Conservation (phyloP, 164 flowering plant genomes). For the Amborella trichopoda region DNA sequence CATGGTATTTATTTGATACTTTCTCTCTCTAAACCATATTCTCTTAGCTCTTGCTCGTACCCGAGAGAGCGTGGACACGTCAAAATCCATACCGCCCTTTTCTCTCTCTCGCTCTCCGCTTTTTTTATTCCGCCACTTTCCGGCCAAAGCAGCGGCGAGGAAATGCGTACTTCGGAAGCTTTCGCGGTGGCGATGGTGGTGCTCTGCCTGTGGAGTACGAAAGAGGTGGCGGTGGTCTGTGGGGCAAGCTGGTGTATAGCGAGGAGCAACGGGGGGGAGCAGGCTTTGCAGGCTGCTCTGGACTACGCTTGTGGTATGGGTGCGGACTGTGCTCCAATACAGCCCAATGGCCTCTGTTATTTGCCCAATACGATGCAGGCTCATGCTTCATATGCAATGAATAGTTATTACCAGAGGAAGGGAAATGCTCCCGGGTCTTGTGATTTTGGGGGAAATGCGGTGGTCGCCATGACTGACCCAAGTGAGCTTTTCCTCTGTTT, state of each 20-base stretch:
- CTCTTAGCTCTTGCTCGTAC: no score
- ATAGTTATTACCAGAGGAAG: constrained; percentile 59
- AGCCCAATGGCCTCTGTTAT: constrained; percentile 46
- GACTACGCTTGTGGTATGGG: constrained; percentile 74
- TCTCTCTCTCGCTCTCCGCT: no score
- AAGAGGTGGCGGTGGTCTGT: not conserved
- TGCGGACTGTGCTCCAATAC: constrained; percentile 61
- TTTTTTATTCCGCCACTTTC: not conserved
- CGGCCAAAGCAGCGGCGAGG: constrained; percentile 8
- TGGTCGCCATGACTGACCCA: constrained; percentile 60
- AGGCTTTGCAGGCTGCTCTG: constrained; percentile 43
- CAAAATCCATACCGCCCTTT: no score
- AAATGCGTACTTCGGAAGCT: constrained; percentile 3
- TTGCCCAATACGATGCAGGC: constrained; percentile 65
- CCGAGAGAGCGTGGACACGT: no score
- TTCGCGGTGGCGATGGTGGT: constrained; percentile 7
- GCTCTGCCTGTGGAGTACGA: not conserved
- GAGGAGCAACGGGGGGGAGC: constrained; percentile 40
- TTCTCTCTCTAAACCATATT: no score
- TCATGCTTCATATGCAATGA: constrained; percentile 83
- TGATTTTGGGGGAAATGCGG: constrained; percentile 60
- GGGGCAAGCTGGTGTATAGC: constrained; percentile 60
- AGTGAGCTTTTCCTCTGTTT: constrained; percentile 20
- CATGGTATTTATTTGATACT: no score
- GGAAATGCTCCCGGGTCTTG: constrained; percentile 55